Evolutionary conservation across 352 stramenopile species (phyloP).

Genomic region (Globisporangium carolinianum): DNA sequence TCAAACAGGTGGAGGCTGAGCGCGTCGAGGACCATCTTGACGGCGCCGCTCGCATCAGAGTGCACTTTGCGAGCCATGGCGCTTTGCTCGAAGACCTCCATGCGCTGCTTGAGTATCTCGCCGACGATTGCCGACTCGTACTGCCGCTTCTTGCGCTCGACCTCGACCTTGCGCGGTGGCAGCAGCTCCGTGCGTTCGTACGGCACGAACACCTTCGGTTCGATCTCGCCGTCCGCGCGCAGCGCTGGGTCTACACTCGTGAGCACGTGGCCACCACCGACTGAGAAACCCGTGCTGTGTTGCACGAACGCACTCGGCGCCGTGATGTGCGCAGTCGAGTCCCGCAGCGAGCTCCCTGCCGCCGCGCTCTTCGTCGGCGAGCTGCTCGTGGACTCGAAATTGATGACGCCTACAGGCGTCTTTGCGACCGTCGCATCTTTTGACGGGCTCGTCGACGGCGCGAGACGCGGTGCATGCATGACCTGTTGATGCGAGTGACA

Average conservation of each 20-base stretch:
- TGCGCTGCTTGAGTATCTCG: slow-evolving; percentile 36
- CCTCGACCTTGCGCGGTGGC: slow-evolving; percentile 57
- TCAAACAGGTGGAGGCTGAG: slow-evolving; percentile 71
- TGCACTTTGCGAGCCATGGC: slow-evolving; percentile 29
- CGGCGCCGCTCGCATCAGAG: slow-evolving; percentile 38
- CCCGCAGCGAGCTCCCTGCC: slow-evolving; percentile 20
- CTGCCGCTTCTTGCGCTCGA: slow-evolving; percentile 57
- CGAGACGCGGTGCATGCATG: slow-evolving; percentile 18
- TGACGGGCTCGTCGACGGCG: slow-evolving; percentile 49
- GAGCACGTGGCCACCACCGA: slow-evolving; percentile 39
- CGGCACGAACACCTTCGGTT: slow-evolving; percentile 70
- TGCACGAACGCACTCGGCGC: slow-evolving; percentile 33
- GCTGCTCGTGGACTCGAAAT: slow-evolving; percentile 38
- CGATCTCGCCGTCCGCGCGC: slow-evolving; percentile 45
- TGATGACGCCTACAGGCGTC: slow-evolving; percentile 37
- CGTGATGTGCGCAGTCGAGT: slow-evolving; percentile 29
- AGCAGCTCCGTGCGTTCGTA: slow-evolving; percentile 46
- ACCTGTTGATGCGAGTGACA: neutral
- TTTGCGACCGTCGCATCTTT: slow-evolving; percentile 22
- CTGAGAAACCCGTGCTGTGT: slow-evolving; percentile 29
- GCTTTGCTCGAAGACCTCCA: slow-evolving; percentile 31
- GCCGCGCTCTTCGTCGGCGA: slow-evolving; percentile 8
- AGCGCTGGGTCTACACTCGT: slow-evolving; percentile 29
- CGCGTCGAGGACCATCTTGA: slow-evolving; percentile 46
- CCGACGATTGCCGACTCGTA: slow-evolving; percentile 45